Evolutionary conservation across 495 filamentous ascomycete genomes (phyloP), one percentile per base, ranked within the genome.

Genomic region (Glarea lozoyensis): DNA sequence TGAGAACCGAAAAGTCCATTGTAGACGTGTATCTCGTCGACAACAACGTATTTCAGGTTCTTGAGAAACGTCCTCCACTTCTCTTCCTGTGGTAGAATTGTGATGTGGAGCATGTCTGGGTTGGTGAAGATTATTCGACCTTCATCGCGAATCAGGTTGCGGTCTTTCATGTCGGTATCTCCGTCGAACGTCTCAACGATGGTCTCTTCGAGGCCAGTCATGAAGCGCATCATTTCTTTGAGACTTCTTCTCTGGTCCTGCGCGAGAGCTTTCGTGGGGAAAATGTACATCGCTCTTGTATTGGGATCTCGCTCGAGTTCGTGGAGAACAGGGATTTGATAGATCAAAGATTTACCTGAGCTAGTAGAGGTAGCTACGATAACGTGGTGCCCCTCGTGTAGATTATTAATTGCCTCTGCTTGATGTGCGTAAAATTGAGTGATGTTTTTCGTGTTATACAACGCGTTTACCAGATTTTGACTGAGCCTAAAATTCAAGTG

Each of bases 81-180:
- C 42, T 86, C 81, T 61, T 99, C 92, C 50, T 95, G 84, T 1
- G 92, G 89, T 7, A 99, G 66, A 20, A 99, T 93, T 1, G 84
- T 93, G 35, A 96, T 78, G 52, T 99, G 92, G 36, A 99, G 73
- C 90, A 97, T 97, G 53, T 99, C 92, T 0, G 92, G 92, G 52
- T 99, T 99, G 6, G 92, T 99, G 58, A 99, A 96, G 43, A 99
- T 90, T 46, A 99, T 85, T 10, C 87, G 70, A 7, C 82, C 93
- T 56, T 94, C 83, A 34, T 97, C 89, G 10, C 89, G 77, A 43
- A 99, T 86, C 35, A 67, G 50, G 45, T 84, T 85, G 34, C 92
- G 70, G 30, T 84, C 82, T 9, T 63, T 56, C 80, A 90, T 86
- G 1, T 84, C 78, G 1, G 93, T 97, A 60, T 99, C 92, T 7